Conservation (phyloP, 345 rosid genomes). For the Brassica carinata region DNA sequence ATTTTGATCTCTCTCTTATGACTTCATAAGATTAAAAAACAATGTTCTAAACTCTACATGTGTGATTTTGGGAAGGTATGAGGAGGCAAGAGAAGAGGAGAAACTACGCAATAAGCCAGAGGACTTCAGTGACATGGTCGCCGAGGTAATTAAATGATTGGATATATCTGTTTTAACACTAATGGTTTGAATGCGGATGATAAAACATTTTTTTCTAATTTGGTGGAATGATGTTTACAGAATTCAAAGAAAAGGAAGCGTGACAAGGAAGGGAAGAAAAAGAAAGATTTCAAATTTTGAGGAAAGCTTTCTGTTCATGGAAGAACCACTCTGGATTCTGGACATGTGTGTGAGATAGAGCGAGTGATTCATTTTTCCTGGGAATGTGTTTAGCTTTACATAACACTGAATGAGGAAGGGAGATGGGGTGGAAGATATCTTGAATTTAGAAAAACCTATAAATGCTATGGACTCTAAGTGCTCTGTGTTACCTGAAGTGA, state of each 20-base stretch:
- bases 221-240: constrained; percentile 47
- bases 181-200: not conserved
- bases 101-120: constrained; percentile 87
- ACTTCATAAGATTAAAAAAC: not conserved
- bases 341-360: not conserved
- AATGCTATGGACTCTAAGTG: not conserved
- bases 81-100: constrained; percentile 99
- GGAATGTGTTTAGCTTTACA: constrained; percentile 2
- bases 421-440: not conserved
- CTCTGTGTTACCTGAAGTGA: not conserved
- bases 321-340: not conserved
- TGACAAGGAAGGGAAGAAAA: constrained; percentile 92
- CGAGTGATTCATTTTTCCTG: constrained; percentile 10
- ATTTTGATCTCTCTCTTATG: not conserved
- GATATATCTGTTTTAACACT: too few relatives aligned
- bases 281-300: constrained; percentile 92
- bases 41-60: not conserved
- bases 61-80: constrained; percentile 57
- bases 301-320: not conserved
- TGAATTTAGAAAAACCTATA: not conserved
- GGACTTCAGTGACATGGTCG: constrained; percentile 99
- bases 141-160: constrained; percentile 58
- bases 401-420: not conserved
- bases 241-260: constrained; percentile 95
- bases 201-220: not conserved